Percentiles rank a stretch among this genome's conserved stretches.
Conservation (phyloP, 2,329 filamentous ascomycete species). For the Elsinoe batatas region DNA sequence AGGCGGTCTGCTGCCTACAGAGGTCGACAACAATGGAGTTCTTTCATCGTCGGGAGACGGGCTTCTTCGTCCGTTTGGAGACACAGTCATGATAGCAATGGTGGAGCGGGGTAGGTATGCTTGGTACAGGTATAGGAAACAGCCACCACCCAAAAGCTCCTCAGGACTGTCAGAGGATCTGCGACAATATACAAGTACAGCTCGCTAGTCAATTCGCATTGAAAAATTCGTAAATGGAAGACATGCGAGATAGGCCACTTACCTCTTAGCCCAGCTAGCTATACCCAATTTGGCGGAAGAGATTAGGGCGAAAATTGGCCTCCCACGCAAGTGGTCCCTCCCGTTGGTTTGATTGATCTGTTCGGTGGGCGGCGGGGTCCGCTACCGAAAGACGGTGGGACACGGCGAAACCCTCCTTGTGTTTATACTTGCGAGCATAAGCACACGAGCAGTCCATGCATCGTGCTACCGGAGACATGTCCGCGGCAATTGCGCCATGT, state of each 20-base stretch:
- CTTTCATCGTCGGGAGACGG: not conserved
- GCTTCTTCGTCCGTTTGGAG: not conserved
- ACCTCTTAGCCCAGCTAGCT: not conserved
- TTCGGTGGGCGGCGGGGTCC: not conserved
- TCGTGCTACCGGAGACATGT: not conserved
- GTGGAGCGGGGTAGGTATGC: slow-evolving; percentile 2
- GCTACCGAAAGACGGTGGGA: not conserved
- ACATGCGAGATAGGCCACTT: slow-evolving; percentile 1
- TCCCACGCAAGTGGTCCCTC: not conserved
- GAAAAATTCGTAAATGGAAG: not conserved
- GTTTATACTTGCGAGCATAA: no score
- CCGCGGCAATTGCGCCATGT: not conserved
- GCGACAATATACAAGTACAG: not conserved
- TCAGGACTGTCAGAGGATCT: not conserved
- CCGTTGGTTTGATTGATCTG: not conserved
- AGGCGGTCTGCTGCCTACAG: not conserved
- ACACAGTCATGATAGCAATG: not conserved
- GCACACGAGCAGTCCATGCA: not conserved
- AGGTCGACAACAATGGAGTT: slow-evolving; percentile 3
- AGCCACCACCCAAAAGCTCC: not conserved
- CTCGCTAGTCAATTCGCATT: not conserved
- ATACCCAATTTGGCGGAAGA: not conserved
- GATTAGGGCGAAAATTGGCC: slow-evolving; percentile 3
- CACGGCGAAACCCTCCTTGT: no score
- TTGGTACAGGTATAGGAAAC: not conserved